Conservation (phyloP, 306 rosid species). For the Prunus campanulata region DNA sequence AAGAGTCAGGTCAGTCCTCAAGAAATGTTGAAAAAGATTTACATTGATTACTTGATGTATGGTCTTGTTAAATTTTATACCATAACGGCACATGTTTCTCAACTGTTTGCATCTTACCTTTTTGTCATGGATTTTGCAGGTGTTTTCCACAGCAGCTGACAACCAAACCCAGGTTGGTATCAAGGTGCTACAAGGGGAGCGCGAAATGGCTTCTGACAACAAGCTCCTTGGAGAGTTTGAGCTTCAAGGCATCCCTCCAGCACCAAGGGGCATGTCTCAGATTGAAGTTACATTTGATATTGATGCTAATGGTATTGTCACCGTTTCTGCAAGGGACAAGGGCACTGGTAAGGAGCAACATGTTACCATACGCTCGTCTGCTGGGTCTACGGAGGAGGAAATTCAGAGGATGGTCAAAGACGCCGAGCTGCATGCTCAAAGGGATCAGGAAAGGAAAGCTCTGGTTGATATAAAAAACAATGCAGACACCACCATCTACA, state of each 20-base stretch:
- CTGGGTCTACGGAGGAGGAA: constrained; percentile 80
- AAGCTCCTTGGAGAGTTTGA: constrained; percentile 85
- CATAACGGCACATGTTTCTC: not conserved
- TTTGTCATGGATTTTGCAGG: constrained; percentile 33
- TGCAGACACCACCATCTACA: constrained; percentile 82
- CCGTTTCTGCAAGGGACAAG: constrained; percentile 91
- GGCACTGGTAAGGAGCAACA: constrained; percentile 89
- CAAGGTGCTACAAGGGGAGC: constrained; percentile 91
- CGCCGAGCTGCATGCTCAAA: constrained; percentile 83
- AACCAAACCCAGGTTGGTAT: constrained; percentile 89
- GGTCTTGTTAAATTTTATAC: too few species aligned
- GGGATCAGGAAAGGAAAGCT: constrained; percentile 75
- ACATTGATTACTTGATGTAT: not conserved
- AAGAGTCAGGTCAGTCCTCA: constrained; percentile 70
- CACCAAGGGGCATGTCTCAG: constrained; percentile 87
- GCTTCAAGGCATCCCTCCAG: constrained; percentile 80
- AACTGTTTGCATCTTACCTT: not conserved
- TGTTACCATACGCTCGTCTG: constrained; percentile 77
- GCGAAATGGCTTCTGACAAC: constrained; percentile 91
- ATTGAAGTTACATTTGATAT: constrained; percentile 93
- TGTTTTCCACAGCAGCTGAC: constrained; percentile 86
- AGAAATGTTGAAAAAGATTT: not conserved
- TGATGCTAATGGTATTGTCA: constrained; percentile 89
- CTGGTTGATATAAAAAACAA: constrained; percentile 73
- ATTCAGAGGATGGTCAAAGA: constrained; percentile 85